Evolutionary conservation across 2,329 filamentous ascomycete species (phyloP).

Genomic region (Colletotrichum brevisporum): DNA sequence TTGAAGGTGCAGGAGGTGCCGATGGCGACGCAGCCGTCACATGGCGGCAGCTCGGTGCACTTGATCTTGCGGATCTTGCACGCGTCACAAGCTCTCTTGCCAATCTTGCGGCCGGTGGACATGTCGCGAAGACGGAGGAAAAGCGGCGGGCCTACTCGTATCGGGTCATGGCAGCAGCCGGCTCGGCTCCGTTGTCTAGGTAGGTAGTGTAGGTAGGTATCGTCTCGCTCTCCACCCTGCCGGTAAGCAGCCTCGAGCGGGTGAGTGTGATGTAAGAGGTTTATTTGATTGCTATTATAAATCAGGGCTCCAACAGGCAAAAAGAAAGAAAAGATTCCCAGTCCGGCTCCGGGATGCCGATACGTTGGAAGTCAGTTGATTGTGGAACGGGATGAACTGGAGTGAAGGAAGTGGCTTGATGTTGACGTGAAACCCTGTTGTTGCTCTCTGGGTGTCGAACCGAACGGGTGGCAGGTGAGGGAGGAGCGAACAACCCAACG

Average conservation of each 20-base stretch:
- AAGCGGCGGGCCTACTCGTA: conserved; percentile 26
- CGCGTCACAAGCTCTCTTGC: conserved; percentile 62
- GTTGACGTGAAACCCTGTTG: conserved; percentile 19
- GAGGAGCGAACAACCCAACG: not conserved
- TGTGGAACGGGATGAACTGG: conserved; percentile 23
- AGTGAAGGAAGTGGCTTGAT: not conserved
- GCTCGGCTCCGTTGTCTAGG: not conserved
- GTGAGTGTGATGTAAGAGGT: not conserved
- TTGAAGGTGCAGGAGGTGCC: conserved; percentile 66
- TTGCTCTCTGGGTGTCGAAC: not conserved
- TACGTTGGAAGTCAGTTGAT: not conserved
- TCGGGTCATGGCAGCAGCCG: conserved; percentile 34
- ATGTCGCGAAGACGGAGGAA: conserved; percentile 38
- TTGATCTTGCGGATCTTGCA: conserved; percentile 68
- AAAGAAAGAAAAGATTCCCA: not conserved
- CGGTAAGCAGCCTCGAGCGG: not conserved
- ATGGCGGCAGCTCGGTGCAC: conserved; percentile 63
- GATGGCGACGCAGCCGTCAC: conserved; percentile 58
- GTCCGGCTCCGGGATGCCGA: conserved; percentile 3
- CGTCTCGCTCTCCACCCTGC: not conserved
- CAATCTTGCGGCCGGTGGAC: conserved; percentile 48
- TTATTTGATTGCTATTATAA: conserved; percentile 28
- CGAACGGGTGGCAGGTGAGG: conserved; percentile 2
- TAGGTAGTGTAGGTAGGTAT: too few species aligned
- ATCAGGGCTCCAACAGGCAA: conserved; percentile 8